These are phyloP conservation scores for Nakaseomyces kungkrabaensis DNA, from an alignment of 1,139 yeast genomes.

Conservation along the genomic window DNA sequence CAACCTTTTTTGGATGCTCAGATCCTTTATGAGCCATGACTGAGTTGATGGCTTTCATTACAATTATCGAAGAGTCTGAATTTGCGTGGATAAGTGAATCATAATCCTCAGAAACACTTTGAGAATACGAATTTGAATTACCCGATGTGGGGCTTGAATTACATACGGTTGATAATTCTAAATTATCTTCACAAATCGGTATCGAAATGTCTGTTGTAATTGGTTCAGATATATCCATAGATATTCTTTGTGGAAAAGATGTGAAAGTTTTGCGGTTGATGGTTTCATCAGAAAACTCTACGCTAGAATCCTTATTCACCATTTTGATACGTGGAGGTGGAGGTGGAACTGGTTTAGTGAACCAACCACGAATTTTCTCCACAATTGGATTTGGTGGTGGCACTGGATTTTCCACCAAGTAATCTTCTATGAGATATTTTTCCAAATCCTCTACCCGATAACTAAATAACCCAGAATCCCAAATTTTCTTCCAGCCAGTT, in stretches of 20 bases:
- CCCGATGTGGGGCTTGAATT: too few species aligned
- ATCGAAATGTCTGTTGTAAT: neutral
- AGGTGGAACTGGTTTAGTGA: neutral
- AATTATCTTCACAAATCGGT: neutral
- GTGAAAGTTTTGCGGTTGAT: slow-evolving; percentile 1
- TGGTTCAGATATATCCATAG: neutral
- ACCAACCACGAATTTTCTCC: neutral
- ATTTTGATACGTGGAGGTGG: neutral
- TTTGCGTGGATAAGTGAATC: neutral
- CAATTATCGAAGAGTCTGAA: slow-evolving; percentile 1
- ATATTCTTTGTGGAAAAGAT: neutral
- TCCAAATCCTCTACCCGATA: neutral
- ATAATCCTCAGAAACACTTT: neutral
- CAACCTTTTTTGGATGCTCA: neutral
- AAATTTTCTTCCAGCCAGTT: neutral
- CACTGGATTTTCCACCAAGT: neutral
- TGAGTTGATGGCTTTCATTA: neutral
- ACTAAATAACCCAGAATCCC: neutral
- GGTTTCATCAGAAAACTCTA: slow-evolving; percentile 1
- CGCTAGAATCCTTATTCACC: slow-evolving; percentile 1
- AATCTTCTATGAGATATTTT: neutral
- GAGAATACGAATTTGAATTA: too few species aligned
- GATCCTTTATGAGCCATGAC: neutral
- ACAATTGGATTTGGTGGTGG: neutral
- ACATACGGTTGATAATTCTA: neutral